Conservation (phyloP, 306 rosid species). For the Quercus cerris region DNA sequence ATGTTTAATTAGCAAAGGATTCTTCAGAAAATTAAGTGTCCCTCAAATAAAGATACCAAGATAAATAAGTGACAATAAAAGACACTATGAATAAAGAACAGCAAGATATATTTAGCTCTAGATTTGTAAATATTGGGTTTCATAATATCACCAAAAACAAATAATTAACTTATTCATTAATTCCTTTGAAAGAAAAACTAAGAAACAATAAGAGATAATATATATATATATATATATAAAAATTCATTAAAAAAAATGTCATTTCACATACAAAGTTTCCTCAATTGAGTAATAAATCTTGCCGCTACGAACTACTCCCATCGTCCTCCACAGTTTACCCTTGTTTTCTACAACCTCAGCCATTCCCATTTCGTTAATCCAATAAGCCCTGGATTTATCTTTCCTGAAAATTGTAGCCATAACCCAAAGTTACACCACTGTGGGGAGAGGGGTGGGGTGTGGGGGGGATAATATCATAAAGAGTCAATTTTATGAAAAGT, state of each 20-base stretch:
- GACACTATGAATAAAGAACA: background rate
- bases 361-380: slow-evolving; percentile 69
- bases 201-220: background rate
- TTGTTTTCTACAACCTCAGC: slow-evolving; percentile 57
- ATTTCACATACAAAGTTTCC: slow-evolving; percentile 72
- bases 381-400: slow-evolving; percentile 42
- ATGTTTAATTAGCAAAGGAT: background rate
- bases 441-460: too few species aligned
- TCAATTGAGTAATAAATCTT: slow-evolving; percentile 62
- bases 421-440: background rate
- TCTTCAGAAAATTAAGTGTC: background rate
- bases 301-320: slow-evolving; percentile 59
- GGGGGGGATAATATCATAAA: background rate
- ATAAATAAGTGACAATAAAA: background rate
- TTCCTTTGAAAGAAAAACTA: background rate
- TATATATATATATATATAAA: too few species aligned
- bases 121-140: background rate
- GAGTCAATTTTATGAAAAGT: background rate
- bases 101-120: background rate
- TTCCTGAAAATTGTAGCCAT: slow-evolving; percentile 33
- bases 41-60: background rate
- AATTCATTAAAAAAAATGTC: background rate
- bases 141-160: background rate
- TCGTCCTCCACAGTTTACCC: slow-evolving; percentile 68
- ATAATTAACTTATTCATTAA: background rate